Base-by-base conservation (phyloP, 306 rosid genomes). In the Purshia tridentata region DNA sequence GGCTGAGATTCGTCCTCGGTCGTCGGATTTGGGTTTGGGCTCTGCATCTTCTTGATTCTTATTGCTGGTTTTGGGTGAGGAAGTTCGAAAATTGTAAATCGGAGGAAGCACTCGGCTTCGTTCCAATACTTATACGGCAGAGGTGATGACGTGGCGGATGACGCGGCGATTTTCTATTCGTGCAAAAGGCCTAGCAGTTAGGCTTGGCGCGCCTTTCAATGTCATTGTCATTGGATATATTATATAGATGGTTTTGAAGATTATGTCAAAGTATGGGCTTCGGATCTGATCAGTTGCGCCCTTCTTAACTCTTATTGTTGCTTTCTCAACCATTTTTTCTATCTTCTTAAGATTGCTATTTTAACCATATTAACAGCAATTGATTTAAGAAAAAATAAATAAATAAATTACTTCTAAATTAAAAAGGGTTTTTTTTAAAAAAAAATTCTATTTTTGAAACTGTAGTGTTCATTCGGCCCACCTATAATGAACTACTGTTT, bases 121-220 rank as follows among this genome's bases (percentile, higher is more conserved):
- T 64, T 44, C 47, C 23, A 16, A 39, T 52, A 53, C 49, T 61
- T 72, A 69, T 70, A 84, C 74, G 85, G 75, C 48, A 70, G 39
- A 12, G 1, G 2, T 9, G 48, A 66, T 82, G 66, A 61, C 85
- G 85, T 83, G 82, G 75, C n/a, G 16, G 49, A 6, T 54, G 18
- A 56, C 66, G 73, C 35, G 73, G 79, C 74, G 56, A 0, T 9
- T 11, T 22, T 0, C 46, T 3, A 52, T 65, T 49, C 65, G 7
- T 1, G 16, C 1, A 12, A 0, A 16, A 0, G 53, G 9, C 0
- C 55, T 19, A 74, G 72, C 51, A 9, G 50, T 46, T 41, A 2
- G 58, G 6, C 22, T 61, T 42, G 80, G 83, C 83, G 78, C 90
- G 81, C 84, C 56, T 73, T 81, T 70, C 78, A 56, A 86, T 45